Percentiles rank a stretch among this genome's conserved stretches.
Conservation (phyloP, 805 yeast species). For the Saccharomycopsis sp. region DNA sequence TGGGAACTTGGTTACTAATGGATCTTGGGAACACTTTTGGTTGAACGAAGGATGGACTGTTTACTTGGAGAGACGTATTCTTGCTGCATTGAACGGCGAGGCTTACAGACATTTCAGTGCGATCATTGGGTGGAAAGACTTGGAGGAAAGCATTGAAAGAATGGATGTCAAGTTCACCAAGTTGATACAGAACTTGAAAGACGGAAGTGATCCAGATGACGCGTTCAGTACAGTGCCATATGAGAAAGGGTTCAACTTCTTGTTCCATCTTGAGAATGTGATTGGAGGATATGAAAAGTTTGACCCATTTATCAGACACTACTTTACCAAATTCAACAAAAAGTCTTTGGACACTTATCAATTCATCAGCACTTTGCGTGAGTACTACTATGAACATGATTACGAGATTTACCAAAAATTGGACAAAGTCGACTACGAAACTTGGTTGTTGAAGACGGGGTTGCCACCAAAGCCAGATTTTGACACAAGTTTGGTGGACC, state of each 20-base stretch:
- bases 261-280: constrained; percentile 61
- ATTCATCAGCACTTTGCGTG: constrained; percentile 69
- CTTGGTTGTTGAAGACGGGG: constrained; percentile 77
- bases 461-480: constrained; percentile 83
- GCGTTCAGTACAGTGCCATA: constrained; percentile 83
- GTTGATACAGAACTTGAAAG: constrained; percentile 63
- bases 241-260: constrained; percentile 79
- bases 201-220: constrained; percentile 76
- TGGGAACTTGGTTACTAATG: constrained; percentile 83
- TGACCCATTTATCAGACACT: constrained; percentile 72
- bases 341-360: constrained; percentile 73
- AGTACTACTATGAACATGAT: constrained; percentile 38
- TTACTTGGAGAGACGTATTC: constrained; percentile 76
- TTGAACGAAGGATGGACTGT: constrained; percentile 96
- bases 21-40: constrained; percentile 93
- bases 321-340: constrained; percentile 62
- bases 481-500: constrained; percentile 69
- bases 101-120: constrained; percentile 69
- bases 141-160: constrained; percentile 55
- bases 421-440: constrained; percentile 73
- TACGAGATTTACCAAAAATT: constrained; percentile 33
- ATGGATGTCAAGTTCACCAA: constrained; percentile 56
- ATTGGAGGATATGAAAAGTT: constrained; percentile 59
- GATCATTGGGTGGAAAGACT: constrained; percentile 82
- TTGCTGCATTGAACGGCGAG: constrained; percentile 73